Base-by-base conservation (phyloP, 306 rosid genomes). In the Crotalaria pallida region DNA sequence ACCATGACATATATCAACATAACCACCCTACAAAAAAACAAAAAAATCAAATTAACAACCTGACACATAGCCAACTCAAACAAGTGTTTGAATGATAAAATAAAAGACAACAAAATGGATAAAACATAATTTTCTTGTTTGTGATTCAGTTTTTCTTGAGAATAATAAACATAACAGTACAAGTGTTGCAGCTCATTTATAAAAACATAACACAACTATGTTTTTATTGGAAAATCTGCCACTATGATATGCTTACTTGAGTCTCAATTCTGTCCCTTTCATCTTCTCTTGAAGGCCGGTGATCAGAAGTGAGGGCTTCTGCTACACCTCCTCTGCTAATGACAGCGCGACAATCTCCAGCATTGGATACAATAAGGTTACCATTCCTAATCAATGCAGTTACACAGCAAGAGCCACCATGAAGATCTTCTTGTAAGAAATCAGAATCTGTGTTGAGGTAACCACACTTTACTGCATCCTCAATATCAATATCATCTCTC, bases 341-440 rank as follows among this genome's bases (percentile, higher is more conserved):
- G 48, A 94, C 96, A 56, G 98, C 96, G 2, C 98, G 98, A 60
- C 98, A 94, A 78, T 94, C 98, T 0, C 98, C 98, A 0, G 86
- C 96, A 7, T 90, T 91, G 44, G 98, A 90, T 23, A 94, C 90
- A 0, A 84, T 75, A 18, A 94, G 87, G 81, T 73, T 87, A 6
- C 97, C 98, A 0, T 87, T 83, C 72, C 76, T 78, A 43, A 91
- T 91, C 76, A 94, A 51, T 15, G 96, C 95, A 7, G 99, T 91
- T 26, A 91, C 92, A 73, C 84, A 88, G 75, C 99, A 94, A 1
- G 99, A 81, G 17, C 99, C 97, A 21, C 99, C 96, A 7, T 77
- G 77, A 0, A 79, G 65, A 57, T 91, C 96, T 77, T 75, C 84
- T 71, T 90, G 88, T 1, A 94, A 76, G 80, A 94, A 94, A 52